Conservation (phyloP, 1,284 basidiomycete genomes). For the Melampsora abietis-canadensis region DNA sequence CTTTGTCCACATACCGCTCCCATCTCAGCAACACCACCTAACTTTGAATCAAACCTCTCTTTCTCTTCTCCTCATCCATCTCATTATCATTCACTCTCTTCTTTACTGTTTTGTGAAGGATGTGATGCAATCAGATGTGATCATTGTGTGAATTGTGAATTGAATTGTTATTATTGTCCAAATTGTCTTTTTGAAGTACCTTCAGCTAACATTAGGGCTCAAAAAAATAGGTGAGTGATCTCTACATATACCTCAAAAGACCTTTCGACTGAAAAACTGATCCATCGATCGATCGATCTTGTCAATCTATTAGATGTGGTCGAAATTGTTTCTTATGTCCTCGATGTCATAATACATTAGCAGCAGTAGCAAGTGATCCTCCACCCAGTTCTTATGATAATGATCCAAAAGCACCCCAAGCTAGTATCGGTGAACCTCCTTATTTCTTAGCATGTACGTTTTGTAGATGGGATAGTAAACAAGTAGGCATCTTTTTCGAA, state of each 20-base stretch:
- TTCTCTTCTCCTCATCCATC: conserved; percentile 3
- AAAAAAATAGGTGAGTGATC: conserved; percentile 75
- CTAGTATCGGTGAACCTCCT: conserved; percentile 69
- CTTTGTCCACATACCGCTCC: conserved; percentile 42
- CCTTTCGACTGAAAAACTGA: background rate
- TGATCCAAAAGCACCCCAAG: conserved; percentile 53
- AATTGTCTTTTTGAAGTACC: conserved; percentile 99
- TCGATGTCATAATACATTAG: conserved; percentile 79
- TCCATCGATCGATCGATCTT: background rate
- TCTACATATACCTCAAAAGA: background rate
- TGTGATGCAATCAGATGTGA: conserved; percentile 92
- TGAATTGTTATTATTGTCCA: conserved; percentile 94
- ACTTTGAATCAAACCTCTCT: background rate
- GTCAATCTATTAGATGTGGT: conserved; percentile 72
- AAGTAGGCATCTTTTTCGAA: conserved; percentile 86
- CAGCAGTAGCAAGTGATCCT: conserved; percentile 81
- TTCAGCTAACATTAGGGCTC: conserved; percentile 86
- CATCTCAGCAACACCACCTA: conserved; percentile 27
- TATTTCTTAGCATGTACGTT: conserved; percentile 87
- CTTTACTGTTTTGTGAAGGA: conserved; percentile 95
- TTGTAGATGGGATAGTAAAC: conserved; percentile 90
- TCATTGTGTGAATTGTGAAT: conserved; percentile 83
- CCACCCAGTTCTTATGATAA: conserved; percentile 60
- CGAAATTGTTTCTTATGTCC: conserved; percentile 97
- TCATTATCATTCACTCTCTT: conserved; percentile 71